Conservation (phyloP, 352 stramenopile genomes). For the Peronospora destructor region DNA sequence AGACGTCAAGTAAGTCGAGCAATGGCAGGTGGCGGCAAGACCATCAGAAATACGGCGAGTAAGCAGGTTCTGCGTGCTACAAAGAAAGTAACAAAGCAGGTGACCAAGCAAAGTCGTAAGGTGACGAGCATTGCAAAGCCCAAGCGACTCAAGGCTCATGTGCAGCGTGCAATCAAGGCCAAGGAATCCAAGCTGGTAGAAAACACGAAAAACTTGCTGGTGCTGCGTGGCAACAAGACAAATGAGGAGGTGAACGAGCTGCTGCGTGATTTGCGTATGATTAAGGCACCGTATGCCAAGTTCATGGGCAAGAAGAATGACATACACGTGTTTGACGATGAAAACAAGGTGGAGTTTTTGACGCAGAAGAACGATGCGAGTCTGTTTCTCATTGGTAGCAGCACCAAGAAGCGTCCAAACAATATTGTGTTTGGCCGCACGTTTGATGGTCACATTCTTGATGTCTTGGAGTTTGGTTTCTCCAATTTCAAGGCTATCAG, state of each 20-base stretch:
- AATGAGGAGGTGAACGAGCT: conserved; percentile 77
- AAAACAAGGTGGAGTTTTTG: conserved; percentile 91
- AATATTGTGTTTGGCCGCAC: conserved; percentile 96
- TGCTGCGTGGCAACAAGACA: conserved; percentile 87
- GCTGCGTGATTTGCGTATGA: conserved; percentile 76
- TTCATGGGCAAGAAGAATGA: conserved; percentile 92
- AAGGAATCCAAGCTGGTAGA: conserved; percentile 89
- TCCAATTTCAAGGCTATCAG: conserved; percentile 92
- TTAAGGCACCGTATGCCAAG: conserved; percentile 84
- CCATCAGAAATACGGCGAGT: conserved; percentile 57
- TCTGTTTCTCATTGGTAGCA: conserved; percentile 92
- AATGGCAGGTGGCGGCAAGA: conserved; percentile 61
- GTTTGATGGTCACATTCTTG: conserved; percentile 96
- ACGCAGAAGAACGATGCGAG: conserved; percentile 96
- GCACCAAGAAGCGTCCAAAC: conserved; percentile 99
- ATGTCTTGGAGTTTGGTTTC: conserved; percentile 97
- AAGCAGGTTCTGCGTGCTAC: conserved; percentile 60
- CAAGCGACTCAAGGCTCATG: conserved; percentile 76
- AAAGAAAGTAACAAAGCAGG: conserved; percentile 64
- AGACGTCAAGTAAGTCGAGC: conserved; percentile 5
- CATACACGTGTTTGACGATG: conserved; percentile 91
- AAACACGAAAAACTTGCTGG: conserved; percentile 87
- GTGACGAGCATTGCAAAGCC: conserved; percentile 60
- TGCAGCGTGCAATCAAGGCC: conserved; percentile 78
- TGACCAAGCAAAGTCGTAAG: conserved; percentile 66